These are phyloP conservation scores for Waltergamsia citrina DNA, from an alignment of 2,329 filamentous ascomycete species.

Conservation along the genomic window DNA sequence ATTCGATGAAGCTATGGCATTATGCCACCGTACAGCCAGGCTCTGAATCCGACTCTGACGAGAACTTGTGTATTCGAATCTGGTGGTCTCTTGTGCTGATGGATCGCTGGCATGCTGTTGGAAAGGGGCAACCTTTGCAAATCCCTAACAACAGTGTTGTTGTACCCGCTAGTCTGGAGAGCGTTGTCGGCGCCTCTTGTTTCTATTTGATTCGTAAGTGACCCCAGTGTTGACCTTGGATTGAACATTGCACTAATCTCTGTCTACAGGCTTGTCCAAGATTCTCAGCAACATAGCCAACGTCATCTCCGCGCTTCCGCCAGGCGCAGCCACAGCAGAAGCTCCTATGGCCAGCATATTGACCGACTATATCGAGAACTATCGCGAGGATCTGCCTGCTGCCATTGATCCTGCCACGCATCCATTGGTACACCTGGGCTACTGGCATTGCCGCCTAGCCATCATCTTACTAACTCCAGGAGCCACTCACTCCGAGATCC, in stretches of 20 bases:
- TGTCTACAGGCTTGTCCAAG: conserved; percentile 39
- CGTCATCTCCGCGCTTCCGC: conserved; percentile 24
- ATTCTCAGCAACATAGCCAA: conserved; percentile 35
- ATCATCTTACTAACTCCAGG: conserved; percentile 50
- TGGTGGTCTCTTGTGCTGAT: conserved; percentile 68
- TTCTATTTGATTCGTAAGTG: conserved; percentile 60
- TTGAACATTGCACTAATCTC: background rate
- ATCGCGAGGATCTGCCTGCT: conserved; percentile 53
- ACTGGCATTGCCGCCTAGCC: conserved; percentile 61
- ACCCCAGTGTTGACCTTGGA: too few species aligned
- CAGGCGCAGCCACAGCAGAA: conserved; percentile 23
- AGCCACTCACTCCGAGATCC: conserved; percentile 44
- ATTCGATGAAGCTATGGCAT: conserved; percentile 50
- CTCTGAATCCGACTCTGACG: conserved; percentile 48
- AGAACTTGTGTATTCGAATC: conserved; percentile 51
- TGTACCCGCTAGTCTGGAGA: conserved; percentile 47
- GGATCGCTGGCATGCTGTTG: conserved; percentile 66
- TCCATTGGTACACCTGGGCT: conserved; percentile 54
- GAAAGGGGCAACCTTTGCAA: conserved; percentile 50
- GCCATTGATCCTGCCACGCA: conserved; percentile 40
- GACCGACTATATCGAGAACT: conserved; percentile 42
- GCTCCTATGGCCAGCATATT: conserved; percentile 21
- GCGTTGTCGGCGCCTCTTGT: conserved; percentile 50
- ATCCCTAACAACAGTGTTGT: conserved; percentile 55
- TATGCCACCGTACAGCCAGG: conserved; percentile 31